These are phyloP conservation scores for Platanthera guangdongensis DNA, from an alignment of 106 monocot genomes.

Conservation along the genomic window DNA sequence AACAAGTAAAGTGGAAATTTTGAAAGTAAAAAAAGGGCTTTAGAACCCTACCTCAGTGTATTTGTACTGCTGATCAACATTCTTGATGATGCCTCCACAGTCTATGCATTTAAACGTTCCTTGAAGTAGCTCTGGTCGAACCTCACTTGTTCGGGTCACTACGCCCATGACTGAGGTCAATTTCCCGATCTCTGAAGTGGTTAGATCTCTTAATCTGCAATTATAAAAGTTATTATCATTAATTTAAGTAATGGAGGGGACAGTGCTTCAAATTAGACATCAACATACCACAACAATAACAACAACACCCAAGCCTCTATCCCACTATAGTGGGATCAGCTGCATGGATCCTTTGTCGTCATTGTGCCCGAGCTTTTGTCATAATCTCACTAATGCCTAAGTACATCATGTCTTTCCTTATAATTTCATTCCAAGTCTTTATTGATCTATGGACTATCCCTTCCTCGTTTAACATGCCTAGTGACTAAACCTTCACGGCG, in stretches of 20 bases:
- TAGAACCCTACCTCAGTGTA: constrained; percentile 67
- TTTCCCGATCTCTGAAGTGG: constrained; percentile 86
- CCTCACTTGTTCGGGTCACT: constrained; percentile 94
- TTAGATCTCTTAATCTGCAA: constrained; percentile 79
- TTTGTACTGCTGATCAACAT: constrained; percentile 96
- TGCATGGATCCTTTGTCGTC: too few species aligned
- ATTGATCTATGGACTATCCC: too few species aligned
- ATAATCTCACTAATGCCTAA: too few species aligned
- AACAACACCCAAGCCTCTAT: too few species aligned
- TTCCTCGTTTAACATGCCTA: too few species aligned
- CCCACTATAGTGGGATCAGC: too few species aligned
- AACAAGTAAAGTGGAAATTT: background rate
- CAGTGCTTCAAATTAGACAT: background rate
- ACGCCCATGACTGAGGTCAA: constrained; percentile 95
- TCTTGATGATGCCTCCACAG: constrained; percentile 61
- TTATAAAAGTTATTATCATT: background rate
- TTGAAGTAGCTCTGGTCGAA: constrained; percentile 90
- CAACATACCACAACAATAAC: too few species aligned
- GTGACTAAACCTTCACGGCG: too few species aligned
- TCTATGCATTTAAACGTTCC: constrained; percentile 93
- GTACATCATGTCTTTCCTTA: too few species aligned
- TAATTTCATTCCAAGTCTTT: too few species aligned
- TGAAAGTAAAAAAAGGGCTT: too few species aligned
- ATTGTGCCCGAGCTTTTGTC: too few species aligned
- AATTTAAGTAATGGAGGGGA: background rate